These are phyloP conservation scores for Bertia moriformis DNA, from an alignment of 2,329 filamentous ascomycete genomes.

Conservation along the genomic window DNA sequence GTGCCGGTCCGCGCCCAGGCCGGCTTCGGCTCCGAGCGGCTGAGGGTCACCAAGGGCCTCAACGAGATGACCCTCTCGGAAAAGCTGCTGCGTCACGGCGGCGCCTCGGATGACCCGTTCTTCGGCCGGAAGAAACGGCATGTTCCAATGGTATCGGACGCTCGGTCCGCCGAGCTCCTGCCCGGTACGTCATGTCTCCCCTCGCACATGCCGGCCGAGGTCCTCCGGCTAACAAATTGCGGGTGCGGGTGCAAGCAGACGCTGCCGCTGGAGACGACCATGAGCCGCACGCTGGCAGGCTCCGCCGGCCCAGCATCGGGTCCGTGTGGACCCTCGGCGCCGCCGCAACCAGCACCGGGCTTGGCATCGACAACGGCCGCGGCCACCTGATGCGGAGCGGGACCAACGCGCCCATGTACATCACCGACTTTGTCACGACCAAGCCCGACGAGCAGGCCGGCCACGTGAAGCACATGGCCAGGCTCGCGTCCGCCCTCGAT, in stretches of 20 bases:
- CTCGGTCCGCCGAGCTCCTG: no score
- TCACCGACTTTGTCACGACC: slow-evolving; percentile 28
- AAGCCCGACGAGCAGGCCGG: slow-evolving; percentile 38
- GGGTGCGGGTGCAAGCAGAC: neutral
- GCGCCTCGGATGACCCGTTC: slow-evolving; percentile 26
- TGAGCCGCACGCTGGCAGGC: neutral
- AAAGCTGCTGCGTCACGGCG: slow-evolving; percentile 25
- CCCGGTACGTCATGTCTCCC: no score
- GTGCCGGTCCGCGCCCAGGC: slow-evolving; percentile 25
- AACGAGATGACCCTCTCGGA: slow-evolving; percentile 26
- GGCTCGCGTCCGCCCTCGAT: slow-evolving; percentile 68
- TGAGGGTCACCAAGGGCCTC: slow-evolving; percentile 25
- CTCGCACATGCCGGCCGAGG: no score
- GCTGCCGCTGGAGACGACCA: neutral
- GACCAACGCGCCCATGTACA: slow-evolving; percentile 56
- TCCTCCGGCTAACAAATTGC: no score
- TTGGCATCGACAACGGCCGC: slow-evolving; percentile 44
- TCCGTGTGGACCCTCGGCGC: slow-evolving; percentile 52
- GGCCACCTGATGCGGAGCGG: slow-evolving; percentile 53
- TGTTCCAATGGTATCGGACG: neutral
- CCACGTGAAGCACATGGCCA: slow-evolving; percentile 52
- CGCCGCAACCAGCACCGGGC: slow-evolving; percentile 49
- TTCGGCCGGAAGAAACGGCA: neutral
- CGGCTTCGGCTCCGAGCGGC: slow-evolving; percentile 23
- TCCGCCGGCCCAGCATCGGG: neutral